Conservation (phyloP, 2,329 filamentous ascomycete genomes). For the Colletotrichum falcatum region DNA sequence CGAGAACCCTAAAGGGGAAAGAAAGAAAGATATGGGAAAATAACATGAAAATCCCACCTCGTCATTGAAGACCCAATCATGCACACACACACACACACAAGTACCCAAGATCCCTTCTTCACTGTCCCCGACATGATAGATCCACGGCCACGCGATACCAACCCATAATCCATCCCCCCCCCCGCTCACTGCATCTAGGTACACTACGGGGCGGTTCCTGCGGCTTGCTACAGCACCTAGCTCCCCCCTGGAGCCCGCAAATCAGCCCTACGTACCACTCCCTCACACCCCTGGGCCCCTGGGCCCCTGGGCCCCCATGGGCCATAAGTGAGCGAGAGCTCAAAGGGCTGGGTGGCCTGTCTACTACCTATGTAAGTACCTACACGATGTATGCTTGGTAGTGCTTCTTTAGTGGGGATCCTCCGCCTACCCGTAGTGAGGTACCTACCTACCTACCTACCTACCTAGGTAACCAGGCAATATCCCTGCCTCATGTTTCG, state of each 20-base stretch:
- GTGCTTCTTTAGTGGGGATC: slow-evolving; percentile 32
- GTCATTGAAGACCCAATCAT: neutral
- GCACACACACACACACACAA: neutral
- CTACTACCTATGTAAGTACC: no score
- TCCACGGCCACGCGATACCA: neutral
- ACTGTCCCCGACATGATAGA: neutral
- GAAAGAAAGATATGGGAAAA: neutral
- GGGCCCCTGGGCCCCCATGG: no score
- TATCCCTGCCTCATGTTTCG: slow-evolving; percentile 17
- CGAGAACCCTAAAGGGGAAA: neutral
- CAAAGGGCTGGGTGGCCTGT: slow-evolving; percentile 15
- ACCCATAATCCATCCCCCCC: neutral
- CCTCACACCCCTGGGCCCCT: slow-evolving; percentile 17
- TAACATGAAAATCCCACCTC: no score
- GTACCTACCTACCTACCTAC: neutral
- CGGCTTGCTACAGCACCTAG: slow-evolving; percentile 34
- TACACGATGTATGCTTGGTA: slow-evolving; percentile 28
- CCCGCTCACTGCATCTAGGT: neutral
- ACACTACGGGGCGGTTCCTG: neutral
- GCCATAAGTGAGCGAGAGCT: neutral
- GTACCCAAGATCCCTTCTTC: neutral
- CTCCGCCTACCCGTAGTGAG: neutral
- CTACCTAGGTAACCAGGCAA: slow-evolving; percentile 9
- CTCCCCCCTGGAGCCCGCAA: slow-evolving; percentile 34
- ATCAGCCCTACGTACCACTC: slow-evolving; percentile 31